A percentile compares a stretch with the other conserved stretches of the same genome.
Conservation (phyloP, 441 rosid genomes). For the Viola pubescens region DNA sequence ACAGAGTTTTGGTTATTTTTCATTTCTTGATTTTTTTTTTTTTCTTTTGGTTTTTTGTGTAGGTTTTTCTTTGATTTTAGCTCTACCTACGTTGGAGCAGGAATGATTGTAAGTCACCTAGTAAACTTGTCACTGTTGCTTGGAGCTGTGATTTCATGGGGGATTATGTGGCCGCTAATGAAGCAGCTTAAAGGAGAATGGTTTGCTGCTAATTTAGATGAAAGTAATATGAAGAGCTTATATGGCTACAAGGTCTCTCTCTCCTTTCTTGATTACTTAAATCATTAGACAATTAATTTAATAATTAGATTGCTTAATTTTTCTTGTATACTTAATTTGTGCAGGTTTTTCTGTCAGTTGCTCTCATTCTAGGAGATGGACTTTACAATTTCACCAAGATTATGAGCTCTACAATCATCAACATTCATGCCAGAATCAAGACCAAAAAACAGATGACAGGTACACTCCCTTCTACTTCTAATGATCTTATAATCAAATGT, state of each 20-base stretch:
- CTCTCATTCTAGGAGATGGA: slow-evolving; percentile 88
- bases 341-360: slow-evolving; percentile 68
- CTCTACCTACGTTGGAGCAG: slow-evolving; percentile 80
- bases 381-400: slow-evolving; percentile 84
- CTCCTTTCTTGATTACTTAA: not conserved
- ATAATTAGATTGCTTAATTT: too few relatives aligned
- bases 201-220: slow-evolving; percentile 46
- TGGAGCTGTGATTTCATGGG: slow-evolving; percentile 80
- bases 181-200: slow-evolving; percentile 61
- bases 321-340: not conserved
- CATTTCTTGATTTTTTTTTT: too few relatives aligned
- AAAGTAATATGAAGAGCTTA: slow-evolving; percentile 74
- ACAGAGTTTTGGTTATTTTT: not conserved
- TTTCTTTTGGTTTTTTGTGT: not conserved
- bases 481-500: too few relatives aligned
- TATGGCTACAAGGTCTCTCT: slow-evolving; percentile 73
- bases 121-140: slow-evolving; percentile 79
- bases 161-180: slow-evolving; percentile 91
- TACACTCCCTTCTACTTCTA: too few relatives aligned
- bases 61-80: slow-evolving; percentile 87
- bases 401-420: slow-evolving; percentile 37
- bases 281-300: not conserved
- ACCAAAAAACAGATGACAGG: slow-evolving; percentile 34
- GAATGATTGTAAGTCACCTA: slow-evolving; percentile 83
- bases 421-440: slow-evolving; percentile 38